These are phyloP conservation scores for Salvia hispanica DNA, from an alignment of 257 asterid genomes.

Conservation along the genomic window DNA sequence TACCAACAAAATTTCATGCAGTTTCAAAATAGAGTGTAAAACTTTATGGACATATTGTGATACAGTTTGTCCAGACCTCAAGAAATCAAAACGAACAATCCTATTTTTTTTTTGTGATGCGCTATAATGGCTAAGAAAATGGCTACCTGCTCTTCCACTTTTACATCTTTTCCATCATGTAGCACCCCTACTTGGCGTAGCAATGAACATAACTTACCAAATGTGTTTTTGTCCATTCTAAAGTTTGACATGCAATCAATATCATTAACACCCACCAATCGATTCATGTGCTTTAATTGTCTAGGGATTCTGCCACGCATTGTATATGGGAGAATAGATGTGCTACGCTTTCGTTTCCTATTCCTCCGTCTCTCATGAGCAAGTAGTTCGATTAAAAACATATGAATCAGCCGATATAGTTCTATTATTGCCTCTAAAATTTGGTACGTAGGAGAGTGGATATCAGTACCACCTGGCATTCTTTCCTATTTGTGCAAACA, in stretches of 20 bases:
- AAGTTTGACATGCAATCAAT: neutral
- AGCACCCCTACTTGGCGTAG: neutral
- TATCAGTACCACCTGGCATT: too few relatives aligned
- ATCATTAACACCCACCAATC: neutral
- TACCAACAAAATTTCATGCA: neutral
- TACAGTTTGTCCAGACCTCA: neutral
- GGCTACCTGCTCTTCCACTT: neutral
- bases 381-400: too few relatives aligned
- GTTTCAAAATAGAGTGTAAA: neutral
- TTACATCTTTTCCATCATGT: neutral
- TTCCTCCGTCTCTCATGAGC: too few relatives aligned
- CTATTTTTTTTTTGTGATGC: neutral
- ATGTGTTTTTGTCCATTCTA: neutral
- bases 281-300: neutral
- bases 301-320: neutral
- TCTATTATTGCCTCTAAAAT: too few relatives aligned
- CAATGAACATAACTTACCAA: neutral
- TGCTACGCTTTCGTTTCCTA: too few relatives aligned
- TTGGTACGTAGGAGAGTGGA: too few relatives aligned
- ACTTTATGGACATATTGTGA: neutral
- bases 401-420: too few relatives aligned
- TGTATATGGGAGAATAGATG: too few relatives aligned
- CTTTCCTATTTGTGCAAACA: too few relatives aligned
- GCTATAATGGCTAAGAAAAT: neutral
- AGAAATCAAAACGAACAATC: neutral